Conservation (phyloP, 2,329 filamentous ascomycete genomes). For the Trichocomaceae sp. region DNA sequence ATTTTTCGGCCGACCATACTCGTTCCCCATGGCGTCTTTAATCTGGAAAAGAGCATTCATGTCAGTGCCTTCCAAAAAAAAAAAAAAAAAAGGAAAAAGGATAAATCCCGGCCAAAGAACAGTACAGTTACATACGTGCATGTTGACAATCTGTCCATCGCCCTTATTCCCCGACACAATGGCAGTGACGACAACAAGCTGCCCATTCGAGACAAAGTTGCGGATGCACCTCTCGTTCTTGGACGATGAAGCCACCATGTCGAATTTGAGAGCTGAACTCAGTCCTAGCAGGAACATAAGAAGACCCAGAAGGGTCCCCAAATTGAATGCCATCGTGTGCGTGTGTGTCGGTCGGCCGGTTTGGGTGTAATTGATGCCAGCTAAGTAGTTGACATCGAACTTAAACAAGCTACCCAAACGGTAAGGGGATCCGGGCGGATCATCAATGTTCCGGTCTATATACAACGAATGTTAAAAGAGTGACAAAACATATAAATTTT, state of each 20-base stretch:
- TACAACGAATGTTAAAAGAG: no score
- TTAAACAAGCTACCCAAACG: slow-evolving; percentile 7
- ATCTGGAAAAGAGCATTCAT: slow-evolving; percentile 53
- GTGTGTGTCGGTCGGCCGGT: slow-evolving; percentile 11
- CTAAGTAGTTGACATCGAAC: not conserved
- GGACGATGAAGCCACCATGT: slow-evolving; percentile 67
- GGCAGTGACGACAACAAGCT: slow-evolving; percentile 89
- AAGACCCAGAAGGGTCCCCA: slow-evolving; percentile 27
- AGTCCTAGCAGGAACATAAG: slow-evolving; percentile 30
- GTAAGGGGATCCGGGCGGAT: slow-evolving; percentile 20
- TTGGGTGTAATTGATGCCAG: slow-evolving; percentile 8
- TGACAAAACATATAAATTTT: no score
- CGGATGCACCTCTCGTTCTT: slow-evolving; percentile 77
- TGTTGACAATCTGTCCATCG: slow-evolving; percentile 88
- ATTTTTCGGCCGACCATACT: slow-evolving; percentile 87
- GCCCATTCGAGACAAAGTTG: slow-evolving; percentile 90
- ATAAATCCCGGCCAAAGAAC: no score
- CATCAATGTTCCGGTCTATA: slow-evolving; percentile 25
- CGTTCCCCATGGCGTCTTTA: slow-evolving; percentile 88
- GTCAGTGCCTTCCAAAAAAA: not conserved
- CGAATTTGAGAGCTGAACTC: slow-evolving; percentile 77
- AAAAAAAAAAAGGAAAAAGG: not conserved
- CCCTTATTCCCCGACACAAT: slow-evolving; percentile 78
- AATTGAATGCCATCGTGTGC: slow-evolving; percentile 25
- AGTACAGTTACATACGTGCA: slow-evolving; percentile 62